A percentile compares a stretch with the other conserved stretches of the same genome.
phyloP scores from a whole-genome alignment of 495 filamentous ascomycete genomes.

The Aspergillus avenaceus region DNA sequence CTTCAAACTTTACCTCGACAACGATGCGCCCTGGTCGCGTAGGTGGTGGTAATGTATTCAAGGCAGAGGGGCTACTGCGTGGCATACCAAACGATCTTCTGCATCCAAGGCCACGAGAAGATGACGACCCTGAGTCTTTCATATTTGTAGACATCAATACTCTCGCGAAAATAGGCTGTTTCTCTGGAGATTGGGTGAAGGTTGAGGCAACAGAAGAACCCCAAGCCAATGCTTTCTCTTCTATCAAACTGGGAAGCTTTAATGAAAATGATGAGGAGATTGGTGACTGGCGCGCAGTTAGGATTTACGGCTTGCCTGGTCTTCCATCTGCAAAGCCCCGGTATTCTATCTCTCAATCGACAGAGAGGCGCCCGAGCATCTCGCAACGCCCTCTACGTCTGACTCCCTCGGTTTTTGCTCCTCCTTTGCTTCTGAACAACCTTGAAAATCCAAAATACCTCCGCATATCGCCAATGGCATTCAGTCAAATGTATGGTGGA shows the following conservation, averaged over 20 bases:
- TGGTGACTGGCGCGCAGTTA: constrained; percentile 70
- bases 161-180: constrained; percentile 84
- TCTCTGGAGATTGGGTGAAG: constrained; percentile 96
- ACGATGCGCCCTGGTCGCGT: constrained; percentile 66
- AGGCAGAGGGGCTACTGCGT: constrained; percentile 68
- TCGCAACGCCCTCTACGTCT: constrained; percentile 39
- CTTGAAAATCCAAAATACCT: constrained; percentile 73
- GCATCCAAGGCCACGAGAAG: constrained; percentile 74
- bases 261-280: constrained; percentile 39
- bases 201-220: constrained; percentile 71
- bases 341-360: constrained; percentile 47
- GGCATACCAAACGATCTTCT: constrained; percentile 73
- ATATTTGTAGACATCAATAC: constrained; percentile 84
- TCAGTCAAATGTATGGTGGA: constrained; percentile 29
- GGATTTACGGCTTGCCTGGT: constrained; percentile 84
- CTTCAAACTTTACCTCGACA: constrained; percentile 74
- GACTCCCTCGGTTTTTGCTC: constrained; percentile 67
- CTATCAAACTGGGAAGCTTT: constrained; percentile 46
- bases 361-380: constrained; percentile 48
- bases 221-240: constrained; percentile 49
- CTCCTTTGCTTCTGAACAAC: constrained; percentile 82
- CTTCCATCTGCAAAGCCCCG: constrained; percentile 45
- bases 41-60: constrained; percentile 61
- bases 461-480: constrained; percentile 59
- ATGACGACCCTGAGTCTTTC: constrained; percentile 84